These are phyloP conservation scores for Vitis cinerea DNA, from an alignment of 164 flowering plant genomes.

Conservation along the genomic window DNA sequence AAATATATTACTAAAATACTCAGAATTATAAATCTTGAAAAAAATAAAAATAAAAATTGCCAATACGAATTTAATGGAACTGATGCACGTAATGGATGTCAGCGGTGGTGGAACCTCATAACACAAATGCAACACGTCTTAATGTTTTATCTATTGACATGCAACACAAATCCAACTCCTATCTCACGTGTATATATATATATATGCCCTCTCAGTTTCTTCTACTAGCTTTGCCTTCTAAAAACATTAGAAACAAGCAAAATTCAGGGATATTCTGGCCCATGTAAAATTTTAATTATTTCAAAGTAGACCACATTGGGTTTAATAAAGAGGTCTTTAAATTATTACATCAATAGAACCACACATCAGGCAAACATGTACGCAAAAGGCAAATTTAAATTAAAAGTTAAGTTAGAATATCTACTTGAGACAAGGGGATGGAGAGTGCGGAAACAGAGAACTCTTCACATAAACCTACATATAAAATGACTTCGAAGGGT, in stretches of 20 bases:
- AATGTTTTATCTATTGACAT: background rate
- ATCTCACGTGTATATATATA: background rate
- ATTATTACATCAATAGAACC: background rate
- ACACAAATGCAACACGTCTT: background rate
- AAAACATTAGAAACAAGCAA: background rate
- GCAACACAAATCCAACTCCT: background rate
- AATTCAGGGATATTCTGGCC: background rate
- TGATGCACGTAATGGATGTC: background rate
- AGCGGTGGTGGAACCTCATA: background rate
- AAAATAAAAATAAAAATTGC: no score
- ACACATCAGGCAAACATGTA: background rate
- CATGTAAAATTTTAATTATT: background rate
- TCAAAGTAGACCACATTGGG: background rate
- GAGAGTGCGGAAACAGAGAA: constrained; percentile 81
- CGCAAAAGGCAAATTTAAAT: background rate
- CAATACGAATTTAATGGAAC: background rate
- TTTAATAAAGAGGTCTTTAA: background rate
- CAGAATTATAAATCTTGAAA: no score
- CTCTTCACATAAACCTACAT: constrained; percentile 89
- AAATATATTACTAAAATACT: no score
- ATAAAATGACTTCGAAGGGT: background rate
- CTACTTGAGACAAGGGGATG: constrained; percentile 78
- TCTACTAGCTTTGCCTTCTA: background rate
- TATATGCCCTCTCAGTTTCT: background rate
- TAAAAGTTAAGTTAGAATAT: background rate